Evolutionary conservation across 495 filamentous ascomycete species (phyloP).

Genomic region (Aspergillus bridgeri): DNA sequence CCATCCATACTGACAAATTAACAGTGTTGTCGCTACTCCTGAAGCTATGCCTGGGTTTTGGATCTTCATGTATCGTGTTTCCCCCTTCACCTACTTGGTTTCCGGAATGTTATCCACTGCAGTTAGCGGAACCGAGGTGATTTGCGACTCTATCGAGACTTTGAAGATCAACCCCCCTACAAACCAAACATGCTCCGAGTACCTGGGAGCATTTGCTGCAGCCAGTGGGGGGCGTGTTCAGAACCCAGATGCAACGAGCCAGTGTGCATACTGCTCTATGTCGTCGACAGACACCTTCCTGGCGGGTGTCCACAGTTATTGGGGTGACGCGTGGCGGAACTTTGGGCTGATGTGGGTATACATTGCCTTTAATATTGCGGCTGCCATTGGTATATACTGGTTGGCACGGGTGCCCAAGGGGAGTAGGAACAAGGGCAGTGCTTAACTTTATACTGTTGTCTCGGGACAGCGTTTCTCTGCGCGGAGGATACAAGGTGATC

Average conservation of each 20-base stretch:
- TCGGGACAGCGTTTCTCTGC: too few relatives aligned
- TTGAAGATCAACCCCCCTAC: constrained; percentile 45
- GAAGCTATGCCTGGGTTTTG: constrained; percentile 22
- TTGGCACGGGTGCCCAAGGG: background rate
- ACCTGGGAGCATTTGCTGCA: constrained; percentile 41
- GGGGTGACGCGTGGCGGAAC: background rate
- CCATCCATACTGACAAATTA: background rate
- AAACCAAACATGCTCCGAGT: constrained; percentile 25
- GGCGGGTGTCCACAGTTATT: background rate
- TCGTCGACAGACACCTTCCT: background rate
- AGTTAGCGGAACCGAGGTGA: constrained; percentile 49
- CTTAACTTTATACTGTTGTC: background rate
- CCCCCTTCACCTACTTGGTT: constrained; percentile 54
- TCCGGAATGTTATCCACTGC: constrained; percentile 49
- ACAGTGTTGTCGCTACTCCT: constrained; percentile 13
- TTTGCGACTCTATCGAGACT: constrained; percentile 52
- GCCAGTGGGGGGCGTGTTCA: constrained; percentile 47
- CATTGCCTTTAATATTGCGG: background rate
- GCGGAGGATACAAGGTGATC: too few relatives aligned
- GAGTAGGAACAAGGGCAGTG: background rate
- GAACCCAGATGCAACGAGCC: constrained; percentile 40
- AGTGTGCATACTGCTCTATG: constrained; percentile 58
- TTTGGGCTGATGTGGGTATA: background rate
- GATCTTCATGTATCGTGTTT: constrained; percentile 51
- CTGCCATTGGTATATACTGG: background rate